Conservation (phyloP, 2,329 filamentous ascomycete genomes). For the Aspergillus sp. region DNA sequence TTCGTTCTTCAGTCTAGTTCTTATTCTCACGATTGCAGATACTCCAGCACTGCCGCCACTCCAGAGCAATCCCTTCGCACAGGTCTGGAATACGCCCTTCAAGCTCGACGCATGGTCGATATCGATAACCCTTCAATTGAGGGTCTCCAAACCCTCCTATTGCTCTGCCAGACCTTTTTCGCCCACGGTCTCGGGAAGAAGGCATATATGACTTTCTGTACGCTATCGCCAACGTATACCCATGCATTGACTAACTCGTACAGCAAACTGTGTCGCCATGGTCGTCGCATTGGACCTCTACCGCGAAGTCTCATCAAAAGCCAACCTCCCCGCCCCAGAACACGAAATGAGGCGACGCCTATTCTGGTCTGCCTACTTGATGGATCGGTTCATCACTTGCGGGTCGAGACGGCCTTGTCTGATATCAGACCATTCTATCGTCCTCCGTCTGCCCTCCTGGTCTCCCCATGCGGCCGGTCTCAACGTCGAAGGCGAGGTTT, state of each 20-base stretch:
- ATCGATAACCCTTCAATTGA: constrained; percentile 78
- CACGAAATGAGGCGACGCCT: constrained; percentile 72
- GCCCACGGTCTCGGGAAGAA: constrained; percentile 77
- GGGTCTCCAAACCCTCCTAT: constrained; percentile 67
- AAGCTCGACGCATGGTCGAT: constrained; percentile 66
- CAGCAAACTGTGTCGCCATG: constrained; percentile 76
- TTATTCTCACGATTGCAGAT: constrained; percentile 47
- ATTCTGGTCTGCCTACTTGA: constrained; percentile 84
- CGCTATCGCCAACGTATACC: background rate
- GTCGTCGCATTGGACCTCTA: constrained; percentile 76
- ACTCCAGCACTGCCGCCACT: constrained; percentile 62
- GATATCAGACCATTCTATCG: constrained; percentile 70
- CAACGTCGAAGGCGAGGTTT: constrained; percentile 71
- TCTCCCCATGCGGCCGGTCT: constrained; percentile 57
- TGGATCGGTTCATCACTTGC: constrained; percentile 77
- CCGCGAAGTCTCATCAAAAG: constrained; percentile 63
- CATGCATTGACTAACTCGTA: background rate
- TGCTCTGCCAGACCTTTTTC: constrained; percentile 71
- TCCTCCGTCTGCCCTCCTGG: constrained; percentile 72
- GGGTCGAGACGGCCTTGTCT: constrained; percentile 79
- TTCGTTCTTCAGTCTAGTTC: constrained; percentile 1
- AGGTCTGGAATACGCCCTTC: constrained; percentile 68
- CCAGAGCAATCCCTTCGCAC: constrained; percentile 63
- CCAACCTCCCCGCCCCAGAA: constrained; percentile 61
- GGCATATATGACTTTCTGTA: constrained; percentile 81